Base-by-base conservation (phyloP, 2,329 filamentous ascomycete species). In the Arachnomyces sp. region DNA sequence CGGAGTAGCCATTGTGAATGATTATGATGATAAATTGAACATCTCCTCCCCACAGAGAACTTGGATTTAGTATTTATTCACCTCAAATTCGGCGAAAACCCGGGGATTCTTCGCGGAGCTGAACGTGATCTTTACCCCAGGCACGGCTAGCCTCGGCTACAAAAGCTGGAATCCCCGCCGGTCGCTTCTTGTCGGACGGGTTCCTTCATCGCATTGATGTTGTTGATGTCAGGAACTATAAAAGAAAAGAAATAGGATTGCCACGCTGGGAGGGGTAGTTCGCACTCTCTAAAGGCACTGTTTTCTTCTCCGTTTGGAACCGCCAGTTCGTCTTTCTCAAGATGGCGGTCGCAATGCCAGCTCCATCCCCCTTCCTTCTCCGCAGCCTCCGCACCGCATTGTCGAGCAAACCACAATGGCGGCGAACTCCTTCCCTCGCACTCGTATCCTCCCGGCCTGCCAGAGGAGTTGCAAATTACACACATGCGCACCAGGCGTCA, bases 401-500 rank as follows among this genome's bases (percentile, higher is more conserved):
- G 42, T 48, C 50, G 39, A 36, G 43, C 32, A 49, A 48, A 28
- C 46, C 46, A 31, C 48, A 47, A 33, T 38, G 51, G 40, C 53
- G 47, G 49, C 50, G 46, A 42, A 48, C 51, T 40, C 51, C 42
- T 25, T 36, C 17, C 8, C 14, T 18, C 9, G 32, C 15, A 34
- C 15, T 34, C 4, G 15, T 25, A 28, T 36, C 18, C 14, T 25
- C 42, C 28, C 52, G 43, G 28, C 20, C 45, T 1, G 50, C 48
- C 12, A 53, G 74, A 39, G 54, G 67, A 40, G 72, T 84, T 51
- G 83, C 89, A 43, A 87, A 77, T 32, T 89, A 94, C 62, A 85
- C 83, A 7, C 77, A 87, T 45, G 77, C 81, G 2, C 79, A 88
- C 61, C 87, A 94, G 67, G 85, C 87, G 28, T 77, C 77, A 47